Conservation (phyloP, 1,284 basidiomycete genomes). For the Cutaneotrichosporon sp. region DNA sequence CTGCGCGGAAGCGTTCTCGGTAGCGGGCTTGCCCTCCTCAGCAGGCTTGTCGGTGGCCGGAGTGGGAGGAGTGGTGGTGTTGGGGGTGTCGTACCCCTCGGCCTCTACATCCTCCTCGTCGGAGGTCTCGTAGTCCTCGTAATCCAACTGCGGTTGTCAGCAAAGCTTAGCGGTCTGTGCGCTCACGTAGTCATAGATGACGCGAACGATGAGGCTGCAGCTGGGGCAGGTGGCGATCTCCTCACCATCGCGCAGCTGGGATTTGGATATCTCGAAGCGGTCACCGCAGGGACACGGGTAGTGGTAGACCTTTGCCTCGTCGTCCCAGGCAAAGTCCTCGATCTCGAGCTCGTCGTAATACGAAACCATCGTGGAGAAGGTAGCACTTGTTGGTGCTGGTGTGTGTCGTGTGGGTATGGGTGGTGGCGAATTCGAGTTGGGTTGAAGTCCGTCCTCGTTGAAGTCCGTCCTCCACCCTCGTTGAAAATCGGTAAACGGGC, state of each 20-base stretch:
- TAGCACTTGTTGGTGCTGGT: background rate
- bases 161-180: background rate
- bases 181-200: conserved; percentile 93
- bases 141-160: conserved; percentile 47
- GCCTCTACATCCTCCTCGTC: conserved; percentile 41
- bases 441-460: too few relatives aligned
- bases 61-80: conserved; percentile 13
- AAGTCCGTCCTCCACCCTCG: too few relatives aligned
- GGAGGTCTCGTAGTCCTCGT: conserved; percentile 52
- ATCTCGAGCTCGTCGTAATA: conserved; percentile 69
- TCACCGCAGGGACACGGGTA: conserved; percentile 99
- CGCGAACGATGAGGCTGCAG: conserved; percentile 89
- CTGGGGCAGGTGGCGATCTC: conserved; percentile 98
- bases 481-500: background rate
- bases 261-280: conserved; percentile 91
- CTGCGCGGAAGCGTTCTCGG: background rate
- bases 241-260: conserved; percentile 85
- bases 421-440: background rate
- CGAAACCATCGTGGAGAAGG: conserved; percentile 36
- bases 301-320: conserved; percentile 78
- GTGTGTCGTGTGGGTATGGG: background rate
- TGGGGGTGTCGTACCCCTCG: conserved; percentile 14
- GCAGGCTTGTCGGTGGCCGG: background rate
- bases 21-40: background rate
- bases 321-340: conserved; percentile 93